Evolutionary conservation across 2,329 filamentous ascomycete species (phyloP).

Genomic region (Niveomyces coronatus): DNA sequence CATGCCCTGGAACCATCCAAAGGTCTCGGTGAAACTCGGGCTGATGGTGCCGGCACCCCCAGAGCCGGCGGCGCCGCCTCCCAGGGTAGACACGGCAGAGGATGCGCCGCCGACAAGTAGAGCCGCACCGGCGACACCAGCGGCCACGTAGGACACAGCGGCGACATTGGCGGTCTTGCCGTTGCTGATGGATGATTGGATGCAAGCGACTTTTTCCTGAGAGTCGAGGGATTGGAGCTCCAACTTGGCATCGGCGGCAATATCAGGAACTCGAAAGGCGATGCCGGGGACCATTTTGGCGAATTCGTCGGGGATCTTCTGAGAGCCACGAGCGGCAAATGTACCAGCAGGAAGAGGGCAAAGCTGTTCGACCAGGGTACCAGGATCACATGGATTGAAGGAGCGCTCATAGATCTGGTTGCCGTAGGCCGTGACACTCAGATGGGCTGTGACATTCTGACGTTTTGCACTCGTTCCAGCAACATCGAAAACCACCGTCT

Average conservation of each 20-base stretch:
- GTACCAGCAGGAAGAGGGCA: constrained; percentile 73
- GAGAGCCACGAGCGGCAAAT: constrained; percentile 63
- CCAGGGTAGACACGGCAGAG: constrained; percentile 51
- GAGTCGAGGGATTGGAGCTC: constrained; percentile 55
- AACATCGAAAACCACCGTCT: constrained; percentile 69
- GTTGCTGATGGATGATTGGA: constrained; percentile 72
- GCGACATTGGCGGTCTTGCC: constrained; percentile 70
- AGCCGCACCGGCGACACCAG: constrained; percentile 75
- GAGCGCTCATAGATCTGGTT: constrained; percentile 64
- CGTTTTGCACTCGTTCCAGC: constrained; percentile 61
- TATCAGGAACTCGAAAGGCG: constrained; percentile 82
- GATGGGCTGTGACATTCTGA: constrained; percentile 70
- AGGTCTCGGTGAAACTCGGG: constrained; percentile 75
- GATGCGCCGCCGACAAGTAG: constrained; percentile 62
- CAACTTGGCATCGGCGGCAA: constrained; percentile 75
- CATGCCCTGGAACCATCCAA: constrained; percentile 87
- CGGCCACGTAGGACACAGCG: constrained; percentile 74
- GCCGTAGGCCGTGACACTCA: constrained; percentile 79
- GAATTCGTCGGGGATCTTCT: constrained; percentile 61
- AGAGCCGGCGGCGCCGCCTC: constrained; percentile 40
- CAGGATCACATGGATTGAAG: constrained; percentile 71
- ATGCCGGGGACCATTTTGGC: constrained; percentile 73
- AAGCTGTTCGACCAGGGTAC: constrained; percentile 58
- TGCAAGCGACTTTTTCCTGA: constrained; percentile 62
- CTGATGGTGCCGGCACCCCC: constrained; percentile 56